Evolutionary conservation across 179 eudicot species (phyloP).

Genomic region (Heliamphora pulchella): DNA sequence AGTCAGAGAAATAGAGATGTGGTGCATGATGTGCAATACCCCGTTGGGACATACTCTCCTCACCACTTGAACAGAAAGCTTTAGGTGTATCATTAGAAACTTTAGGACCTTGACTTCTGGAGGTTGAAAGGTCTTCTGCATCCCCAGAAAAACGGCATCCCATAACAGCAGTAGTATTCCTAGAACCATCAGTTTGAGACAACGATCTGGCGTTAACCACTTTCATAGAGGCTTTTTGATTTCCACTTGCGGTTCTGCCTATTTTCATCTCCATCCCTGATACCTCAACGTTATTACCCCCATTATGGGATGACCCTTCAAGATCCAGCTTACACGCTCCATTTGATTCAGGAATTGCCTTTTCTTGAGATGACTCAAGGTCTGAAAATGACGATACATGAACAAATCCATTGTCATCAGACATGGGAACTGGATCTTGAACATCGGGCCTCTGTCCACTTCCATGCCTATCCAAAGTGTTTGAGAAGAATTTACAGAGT

Average conservation of each 20-base stretch:
- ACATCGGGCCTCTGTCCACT: constrained; percentile 70
- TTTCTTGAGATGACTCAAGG: constrained; percentile 20
- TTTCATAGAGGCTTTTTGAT: constrained; percentile 15
- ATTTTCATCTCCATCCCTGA: constrained; percentile 9
- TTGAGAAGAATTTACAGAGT: constrained; percentile 60
- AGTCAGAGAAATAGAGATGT: constrained; percentile 33
- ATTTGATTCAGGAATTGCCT: constrained; percentile 20
- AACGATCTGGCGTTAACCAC: neutral
- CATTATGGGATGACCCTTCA: constrained; percentile 5
- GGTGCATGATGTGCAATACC: constrained; percentile 32
- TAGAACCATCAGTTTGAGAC: constrained; percentile 1
- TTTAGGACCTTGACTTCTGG: constrained; percentile 24
- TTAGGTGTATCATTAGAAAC: constrained; percentile 22
- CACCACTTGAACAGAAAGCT: constrained; percentile 10
- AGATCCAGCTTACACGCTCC: constrained; percentile 9
- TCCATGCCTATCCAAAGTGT: constrained; percentile 75
- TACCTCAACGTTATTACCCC: constrained; percentile 3
- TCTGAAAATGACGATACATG: constrained; percentile 13
- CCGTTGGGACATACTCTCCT: constrained; percentile 15
- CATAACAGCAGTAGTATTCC: neutral
- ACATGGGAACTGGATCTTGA: constrained; percentile 35
- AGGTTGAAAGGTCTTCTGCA: constrained; percentile 31
- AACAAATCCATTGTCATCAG: constrained; percentile 22
- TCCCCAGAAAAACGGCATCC: constrained; percentile 26
- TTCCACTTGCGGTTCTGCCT: neutral